Evolutionary conservation across 2,329 filamentous ascomycete species (phyloP).

Genomic region (Xenoacremonium recifei): DNA sequence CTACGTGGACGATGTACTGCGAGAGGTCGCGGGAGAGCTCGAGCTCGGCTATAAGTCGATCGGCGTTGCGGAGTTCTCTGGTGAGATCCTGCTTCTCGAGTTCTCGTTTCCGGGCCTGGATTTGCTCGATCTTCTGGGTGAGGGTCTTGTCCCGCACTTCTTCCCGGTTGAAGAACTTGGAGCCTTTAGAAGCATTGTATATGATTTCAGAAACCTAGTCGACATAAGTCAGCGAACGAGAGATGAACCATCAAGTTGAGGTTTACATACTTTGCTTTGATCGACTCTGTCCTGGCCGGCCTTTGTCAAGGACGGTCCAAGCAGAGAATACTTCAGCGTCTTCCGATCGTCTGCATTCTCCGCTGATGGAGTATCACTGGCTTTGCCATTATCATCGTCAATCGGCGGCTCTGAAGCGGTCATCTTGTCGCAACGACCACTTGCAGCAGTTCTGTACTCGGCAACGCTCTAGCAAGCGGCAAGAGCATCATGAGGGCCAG

Average conservation of each 20-base stretch:
- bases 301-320: constrained; percentile 91
- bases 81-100: constrained; percentile 76
- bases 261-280: constrained; percentile 66
- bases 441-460: not conserved
- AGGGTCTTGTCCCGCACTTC: constrained; percentile 77
- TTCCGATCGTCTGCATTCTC: constrained; percentile 17
- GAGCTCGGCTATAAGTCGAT: constrained; percentile 76
- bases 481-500: constrained; percentile 18
- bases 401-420: constrained; percentile 7
- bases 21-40: constrained; percentile 78
- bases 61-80: constrained; percentile 70
- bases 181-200: constrained; percentile 93
- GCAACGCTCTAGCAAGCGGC: not conserved
- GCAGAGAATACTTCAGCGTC: constrained; percentile 83
- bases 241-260: not conserved
- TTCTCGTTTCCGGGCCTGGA: constrained; percentile 70
- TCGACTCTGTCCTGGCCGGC: constrained; percentile 93
- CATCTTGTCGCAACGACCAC: constrained; percentile 17
- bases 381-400: not conserved
- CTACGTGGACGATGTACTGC: constrained; percentile 85
- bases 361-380: constrained; percentile 5
- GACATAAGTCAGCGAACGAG: constrained; percentile 1
- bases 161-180: constrained; percentile 93
- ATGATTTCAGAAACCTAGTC: constrained; percentile 86
- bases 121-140: constrained; percentile 80